These are phyloP conservation scores for Fraxinus dipetala DNA, from an alignment of 305 asterid species.

Conservation along the genomic window DNA sequence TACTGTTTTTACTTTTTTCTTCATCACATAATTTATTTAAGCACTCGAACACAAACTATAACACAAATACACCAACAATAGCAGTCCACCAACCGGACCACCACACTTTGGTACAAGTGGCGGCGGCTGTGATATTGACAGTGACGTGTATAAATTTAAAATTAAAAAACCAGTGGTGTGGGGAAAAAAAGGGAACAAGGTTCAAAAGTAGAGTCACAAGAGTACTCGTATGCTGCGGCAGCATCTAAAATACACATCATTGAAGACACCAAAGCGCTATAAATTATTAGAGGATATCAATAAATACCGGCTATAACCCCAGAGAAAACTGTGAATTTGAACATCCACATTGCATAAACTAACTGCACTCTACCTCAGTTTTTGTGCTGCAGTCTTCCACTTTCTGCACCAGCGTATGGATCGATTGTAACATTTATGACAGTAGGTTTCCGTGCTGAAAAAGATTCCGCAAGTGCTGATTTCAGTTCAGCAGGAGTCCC, in stretches of 20 bases:
- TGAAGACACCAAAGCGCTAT: neutral
- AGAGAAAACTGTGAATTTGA: neutral
- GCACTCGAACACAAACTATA: too few relatives aligned
- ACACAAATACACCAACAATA: neutral
- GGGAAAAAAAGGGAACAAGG: neutral
- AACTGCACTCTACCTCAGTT: conserved; percentile 41
- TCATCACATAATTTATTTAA: too few relatives aligned
- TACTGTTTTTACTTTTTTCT: too few relatives aligned
- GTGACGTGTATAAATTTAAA: too few relatives aligned
- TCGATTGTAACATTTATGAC: conserved; percentile 46
- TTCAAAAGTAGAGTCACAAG: neutral
- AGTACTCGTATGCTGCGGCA: neutral
- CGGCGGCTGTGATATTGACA: too few relatives aligned
- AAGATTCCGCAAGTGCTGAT: conserved; percentile 67
- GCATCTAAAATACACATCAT: neutral
- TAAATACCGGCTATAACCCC: neutral
- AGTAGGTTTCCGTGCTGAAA: conserved; percentile 69
- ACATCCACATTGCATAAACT: neutral
- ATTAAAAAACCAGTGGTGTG: too few relatives aligned
- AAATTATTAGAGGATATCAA: neutral
- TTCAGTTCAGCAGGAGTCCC: conserved; percentile 75
- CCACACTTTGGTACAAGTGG: too few relatives aligned
- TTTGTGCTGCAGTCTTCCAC: conserved; percentile 86
- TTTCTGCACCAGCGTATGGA: conserved; percentile 57
- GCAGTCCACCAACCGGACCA: too few relatives aligned